phyloP scores from a whole-genome alignment of 108 stramenopile species.

The Cyclotella atomus region DNA sequence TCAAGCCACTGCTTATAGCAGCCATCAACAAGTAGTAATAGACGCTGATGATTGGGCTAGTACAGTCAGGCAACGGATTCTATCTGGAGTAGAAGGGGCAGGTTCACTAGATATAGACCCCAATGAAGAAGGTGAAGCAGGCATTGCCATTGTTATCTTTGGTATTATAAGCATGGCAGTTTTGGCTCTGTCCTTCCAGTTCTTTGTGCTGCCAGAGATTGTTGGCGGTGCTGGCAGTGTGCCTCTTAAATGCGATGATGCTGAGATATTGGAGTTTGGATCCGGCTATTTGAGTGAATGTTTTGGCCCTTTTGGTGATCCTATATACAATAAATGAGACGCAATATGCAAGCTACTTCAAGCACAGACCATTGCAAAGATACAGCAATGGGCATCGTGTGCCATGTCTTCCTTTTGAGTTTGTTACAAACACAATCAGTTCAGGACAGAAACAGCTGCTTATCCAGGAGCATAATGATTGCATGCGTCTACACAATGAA shows the following conservation, averaged over 20 bases:
- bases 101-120: constrained; percentile 31
- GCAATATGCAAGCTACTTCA: no score
- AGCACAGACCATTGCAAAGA: no score
- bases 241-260: neutral
- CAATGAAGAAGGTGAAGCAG: constrained; percentile 27
- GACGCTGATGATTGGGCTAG: constrained; percentile 29
- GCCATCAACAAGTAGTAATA: no score
- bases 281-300: neutral
- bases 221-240: constrained; percentile 6
- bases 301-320: neutral
- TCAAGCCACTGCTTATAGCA: no score
- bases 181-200: constrained; percentile 22
- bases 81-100: constrained; percentile 13
- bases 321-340: neutral
- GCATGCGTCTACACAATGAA: neutral
- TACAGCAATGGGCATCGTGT: no score
- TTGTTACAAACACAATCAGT: no score
- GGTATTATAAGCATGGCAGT: constrained; percentile 8
- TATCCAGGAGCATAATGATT: no score
- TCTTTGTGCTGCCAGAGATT: constrained; percentile 18
- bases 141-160: constrained; percentile 12
- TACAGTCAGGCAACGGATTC: constrained; percentile 23
- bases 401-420: no score
- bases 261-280: neutral
- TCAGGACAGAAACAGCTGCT: no score